Evolutionary conservation across 2,329 filamentous ascomycete species (phyloP).

Genomic region (Arthrobotrys sphaeroides): DNA sequence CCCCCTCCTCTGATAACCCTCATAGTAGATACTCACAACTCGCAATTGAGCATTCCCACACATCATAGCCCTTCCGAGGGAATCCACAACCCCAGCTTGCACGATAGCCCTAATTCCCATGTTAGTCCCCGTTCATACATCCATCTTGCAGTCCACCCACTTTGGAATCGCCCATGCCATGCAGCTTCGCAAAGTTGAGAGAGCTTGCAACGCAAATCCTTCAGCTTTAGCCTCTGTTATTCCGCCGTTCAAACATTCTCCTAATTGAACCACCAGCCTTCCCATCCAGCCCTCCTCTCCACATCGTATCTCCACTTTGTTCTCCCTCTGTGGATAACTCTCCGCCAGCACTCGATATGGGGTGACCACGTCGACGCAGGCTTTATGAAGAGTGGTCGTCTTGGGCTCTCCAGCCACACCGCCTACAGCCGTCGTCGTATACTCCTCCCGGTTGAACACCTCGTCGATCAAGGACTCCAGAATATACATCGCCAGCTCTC

Average conservation of each 20-base stretch:
- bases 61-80: constrained; percentile 76
- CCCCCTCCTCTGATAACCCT: background rate
- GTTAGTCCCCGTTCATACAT: background rate
- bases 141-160: constrained; percentile 36
- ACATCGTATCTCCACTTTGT: constrained; percentile 74
- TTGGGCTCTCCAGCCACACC: constrained; percentile 69
- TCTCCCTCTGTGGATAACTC: constrained; percentile 77
- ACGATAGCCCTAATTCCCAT: constrained; percentile 69
- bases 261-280: constrained; percentile 77
- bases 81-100: constrained; percentile 74
- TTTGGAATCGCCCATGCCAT: constrained; percentile 89
- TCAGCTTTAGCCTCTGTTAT: constrained; percentile 73
- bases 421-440: constrained; percentile 68
- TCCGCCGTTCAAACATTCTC: constrained; percentile 74
- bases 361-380: constrained; percentile 92
- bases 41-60: constrained; percentile 76
- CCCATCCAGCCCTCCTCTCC: constrained; percentile 88
- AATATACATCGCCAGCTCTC: constrained; percentile 86
- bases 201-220: constrained; percentile 76
- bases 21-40: constrained; percentile 67
- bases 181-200: constrained; percentile 79
- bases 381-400: constrained; percentile 83
- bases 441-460: constrained; percentile 89
- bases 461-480: constrained; percentile 94
- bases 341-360: constrained; percentile 78